phyloP scores from a whole-genome alignment of 164 flowering plant genomes.

The Aristolochia californica region DNA sequence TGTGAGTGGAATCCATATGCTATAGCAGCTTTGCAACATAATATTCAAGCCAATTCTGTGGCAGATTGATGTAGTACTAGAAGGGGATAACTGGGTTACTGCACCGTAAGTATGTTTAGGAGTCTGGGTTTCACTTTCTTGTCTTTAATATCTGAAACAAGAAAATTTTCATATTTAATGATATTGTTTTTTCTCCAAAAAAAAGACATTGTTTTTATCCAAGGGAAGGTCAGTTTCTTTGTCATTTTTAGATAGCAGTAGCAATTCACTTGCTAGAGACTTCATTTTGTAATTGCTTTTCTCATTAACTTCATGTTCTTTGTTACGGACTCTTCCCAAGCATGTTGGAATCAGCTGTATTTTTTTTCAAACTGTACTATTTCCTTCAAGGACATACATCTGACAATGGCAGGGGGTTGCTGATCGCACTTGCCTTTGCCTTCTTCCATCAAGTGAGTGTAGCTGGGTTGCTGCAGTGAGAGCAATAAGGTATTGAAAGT shows the following conservation, averaged over 20 bases:
- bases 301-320: no score
- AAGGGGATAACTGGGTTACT: slow-evolving; percentile 75
- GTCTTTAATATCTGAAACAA: neutral
- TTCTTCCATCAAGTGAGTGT: slow-evolving; percentile 79
- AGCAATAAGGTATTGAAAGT: slow-evolving; percentile 55
- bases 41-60: slow-evolving; percentile 61
- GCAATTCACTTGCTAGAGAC: no score
- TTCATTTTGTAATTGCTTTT: no score
- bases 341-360: no score
- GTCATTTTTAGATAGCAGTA: no score
- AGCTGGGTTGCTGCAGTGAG: slow-evolving; percentile 92
- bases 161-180: neutral
- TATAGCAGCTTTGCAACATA: slow-evolving; percentile 63
- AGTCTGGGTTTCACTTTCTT: neutral
- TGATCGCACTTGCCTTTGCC: slow-evolving; percentile 88
- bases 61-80: slow-evolving; percentile 69
- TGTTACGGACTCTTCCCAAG: no score
- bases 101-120: slow-evolving; percentile 56
- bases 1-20: slow-evolving; percentile 99
- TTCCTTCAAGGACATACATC: no score
- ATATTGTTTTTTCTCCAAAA: no score
- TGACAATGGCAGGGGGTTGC: slow-evolving; percentile 60
- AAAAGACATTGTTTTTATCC: no score
- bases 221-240: no score
- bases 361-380: no score